A percentile compares a stretch with the other conserved stretches of the same genome.
These are phyloP conservation scores for Xylaria multiplex DNA, from an alignment of 2,329 filamentous ascomycete genomes.

Conservation along the genomic window DNA sequence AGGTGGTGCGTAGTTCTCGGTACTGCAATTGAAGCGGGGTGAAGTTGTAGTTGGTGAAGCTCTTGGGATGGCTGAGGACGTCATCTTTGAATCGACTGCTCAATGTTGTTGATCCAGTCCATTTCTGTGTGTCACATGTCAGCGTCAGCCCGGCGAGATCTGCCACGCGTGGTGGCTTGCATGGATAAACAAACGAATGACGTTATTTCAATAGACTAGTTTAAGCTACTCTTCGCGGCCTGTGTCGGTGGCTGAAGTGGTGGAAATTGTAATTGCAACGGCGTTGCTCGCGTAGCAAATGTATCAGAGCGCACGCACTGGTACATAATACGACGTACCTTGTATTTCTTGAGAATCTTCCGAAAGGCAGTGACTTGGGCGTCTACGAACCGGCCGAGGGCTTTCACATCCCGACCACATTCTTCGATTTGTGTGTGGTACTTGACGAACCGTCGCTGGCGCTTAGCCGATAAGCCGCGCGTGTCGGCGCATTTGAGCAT, in stretches of 20 bases:
- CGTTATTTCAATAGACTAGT: slow-evolving; percentile 6
- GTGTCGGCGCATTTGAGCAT: slow-evolving; percentile 55
- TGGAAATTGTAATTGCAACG: slow-evolving; percentile 4
- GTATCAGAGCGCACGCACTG: slow-evolving; percentile 27
- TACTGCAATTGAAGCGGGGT: slow-evolving; percentile 60
- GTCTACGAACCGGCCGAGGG: slow-evolving; percentile 72
- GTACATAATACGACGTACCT: slow-evolving; percentile 53
- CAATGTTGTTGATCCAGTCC: slow-evolving; percentile 77
- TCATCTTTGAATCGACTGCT: slow-evolving; percentile 73
- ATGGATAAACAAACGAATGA: slow-evolving; percentile 2
- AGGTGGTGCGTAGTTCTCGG: slow-evolving; percentile 59
- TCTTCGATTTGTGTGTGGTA: slow-evolving; percentile 63
- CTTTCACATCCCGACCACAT: slow-evolving; percentile 76
- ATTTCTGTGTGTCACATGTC: slow-evolving; percentile 66
- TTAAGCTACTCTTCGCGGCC: background rate
- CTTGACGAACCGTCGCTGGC: slow-evolving; percentile 63
- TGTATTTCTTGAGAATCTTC: slow-evolving; percentile 88
- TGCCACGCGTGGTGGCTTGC: slow-evolving; percentile 22
- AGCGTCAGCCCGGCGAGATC: slow-evolving; percentile 10
- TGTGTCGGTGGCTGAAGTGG: background rate
- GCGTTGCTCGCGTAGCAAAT: background rate
- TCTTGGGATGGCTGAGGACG: slow-evolving; percentile 72
- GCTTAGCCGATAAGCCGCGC: slow-evolving; percentile 55
- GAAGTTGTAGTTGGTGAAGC: slow-evolving; percentile 76
- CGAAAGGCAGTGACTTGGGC: slow-evolving; percentile 80